Conservation (phyloP, 2,329 filamentous ascomycete genomes). For the Pestalotiopsis fici region DNA sequence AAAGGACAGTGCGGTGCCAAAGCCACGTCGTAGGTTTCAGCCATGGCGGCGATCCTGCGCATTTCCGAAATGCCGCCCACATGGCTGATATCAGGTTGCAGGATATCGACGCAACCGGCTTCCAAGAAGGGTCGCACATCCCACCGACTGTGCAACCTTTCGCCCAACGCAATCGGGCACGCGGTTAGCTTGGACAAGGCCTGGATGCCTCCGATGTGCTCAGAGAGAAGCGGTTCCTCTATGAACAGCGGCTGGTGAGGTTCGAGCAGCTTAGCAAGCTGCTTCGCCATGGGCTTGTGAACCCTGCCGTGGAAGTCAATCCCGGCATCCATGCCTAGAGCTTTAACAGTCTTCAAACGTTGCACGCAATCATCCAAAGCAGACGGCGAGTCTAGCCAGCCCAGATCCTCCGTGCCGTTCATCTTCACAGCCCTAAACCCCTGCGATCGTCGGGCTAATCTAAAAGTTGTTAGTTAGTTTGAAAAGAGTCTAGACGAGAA, state of each 20-base stretch:
- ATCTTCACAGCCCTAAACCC: conserved; percentile 73
- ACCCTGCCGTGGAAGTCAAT: conserved; percentile 79
- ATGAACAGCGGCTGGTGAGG: conserved; percentile 72
- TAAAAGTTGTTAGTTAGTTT: conserved; percentile 24
- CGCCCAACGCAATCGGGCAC: conserved; percentile 71
- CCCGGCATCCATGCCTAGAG: conserved; percentile 69
- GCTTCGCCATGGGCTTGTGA: conserved; percentile 79
- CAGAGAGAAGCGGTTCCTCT: conserved; percentile 71
- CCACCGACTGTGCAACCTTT: conserved; percentile 72
- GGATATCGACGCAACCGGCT: conserved; percentile 65
- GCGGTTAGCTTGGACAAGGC: conserved; percentile 55
- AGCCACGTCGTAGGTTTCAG: conserved; percentile 72
- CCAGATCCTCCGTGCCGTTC: conserved; percentile 77
- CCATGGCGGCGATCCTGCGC: conserved; percentile 68
- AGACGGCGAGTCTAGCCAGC: conserved; percentile 73
- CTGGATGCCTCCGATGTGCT: conserved; percentile 67
- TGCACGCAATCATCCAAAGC: conserved; percentile 65
- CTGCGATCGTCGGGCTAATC: conserved; percentile 57
- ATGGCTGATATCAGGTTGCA: conserved; percentile 74
- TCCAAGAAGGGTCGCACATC: conserved; percentile 74
- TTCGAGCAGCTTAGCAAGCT: conserved; percentile 67
- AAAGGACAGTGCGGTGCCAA: conserved; percentile 75
- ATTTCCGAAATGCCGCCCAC: conserved; percentile 74
- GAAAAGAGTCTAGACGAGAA: no score
- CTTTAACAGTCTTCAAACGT: conserved; percentile 68